A percentile compares a stretch with the other conserved stretches of the same genome.
phyloP scores from a whole-genome alignment of 2,329 filamentous ascomycete genomes.

The Phoma herbarum region DNA sequence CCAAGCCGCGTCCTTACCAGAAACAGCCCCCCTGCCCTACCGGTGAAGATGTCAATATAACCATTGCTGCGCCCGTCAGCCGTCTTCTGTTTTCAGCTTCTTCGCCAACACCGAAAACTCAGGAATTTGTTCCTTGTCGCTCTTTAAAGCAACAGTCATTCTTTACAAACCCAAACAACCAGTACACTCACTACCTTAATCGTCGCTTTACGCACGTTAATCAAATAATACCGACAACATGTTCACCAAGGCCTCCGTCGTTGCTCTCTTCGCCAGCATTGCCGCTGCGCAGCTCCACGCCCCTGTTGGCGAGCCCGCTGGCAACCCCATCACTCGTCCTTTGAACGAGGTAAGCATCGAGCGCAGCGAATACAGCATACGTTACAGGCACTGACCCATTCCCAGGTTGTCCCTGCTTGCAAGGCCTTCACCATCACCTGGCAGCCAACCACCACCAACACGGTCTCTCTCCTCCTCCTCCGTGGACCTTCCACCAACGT shows the following conservation, averaged over 20 bases:
- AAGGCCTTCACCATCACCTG: slow-evolving; percentile 67
- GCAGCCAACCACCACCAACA: slow-evolving; percentile 59
- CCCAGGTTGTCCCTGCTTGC: slow-evolving; percentile 62
- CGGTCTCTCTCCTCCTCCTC: slow-evolving; percentile 67
- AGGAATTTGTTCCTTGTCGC: slow-evolving; percentile 42
- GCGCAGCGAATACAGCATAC: too few species aligned
- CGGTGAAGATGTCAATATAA: slow-evolving; percentile 36
- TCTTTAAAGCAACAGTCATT: slow-evolving; percentile 39
- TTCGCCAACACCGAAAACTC: slow-evolving; percentile 16
- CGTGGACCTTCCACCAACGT: slow-evolving; percentile 66
- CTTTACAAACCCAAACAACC: slow-evolving; percentile 22
- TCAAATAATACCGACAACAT: slow-evolving; percentile 45
- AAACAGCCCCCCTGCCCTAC: slow-evolving; percentile 1
- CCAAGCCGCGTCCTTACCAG: background rate
- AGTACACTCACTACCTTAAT: slow-evolving; percentile 29
- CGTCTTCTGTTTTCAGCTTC: slow-evolving; percentile 12
- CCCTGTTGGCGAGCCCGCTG: slow-evolving; percentile 48
- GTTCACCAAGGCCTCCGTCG: slow-evolving; percentile 51
- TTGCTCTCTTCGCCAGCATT: slow-evolving; percentile 63
- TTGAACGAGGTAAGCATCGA: slow-evolving; percentile 55
- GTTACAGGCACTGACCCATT: slow-evolving; percentile 1
- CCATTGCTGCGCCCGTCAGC: slow-evolving; percentile 21
- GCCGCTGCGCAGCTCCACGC: slow-evolving; percentile 50
- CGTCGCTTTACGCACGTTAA: slow-evolving; percentile 35
- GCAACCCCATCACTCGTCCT: slow-evolving; percentile 65